phyloP scores from a whole-genome alignment of 352 stramenopile genomes.

The Lagenidium sp. region DNA sequence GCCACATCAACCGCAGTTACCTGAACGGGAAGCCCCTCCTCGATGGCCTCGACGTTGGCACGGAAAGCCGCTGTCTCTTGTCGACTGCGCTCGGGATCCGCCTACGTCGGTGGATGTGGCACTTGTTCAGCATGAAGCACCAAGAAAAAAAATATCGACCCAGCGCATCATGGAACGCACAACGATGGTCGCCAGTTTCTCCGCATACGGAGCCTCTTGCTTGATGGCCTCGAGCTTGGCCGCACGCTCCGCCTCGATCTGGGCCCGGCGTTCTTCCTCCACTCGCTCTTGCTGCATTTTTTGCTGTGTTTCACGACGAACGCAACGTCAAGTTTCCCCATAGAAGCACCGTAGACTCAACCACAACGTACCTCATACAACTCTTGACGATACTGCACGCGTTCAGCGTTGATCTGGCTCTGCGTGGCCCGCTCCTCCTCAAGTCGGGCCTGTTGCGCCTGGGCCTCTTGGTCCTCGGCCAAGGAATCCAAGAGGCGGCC shows the following conservation, averaged over 20 bases:
- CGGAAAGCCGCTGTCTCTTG: constrained; percentile 64
- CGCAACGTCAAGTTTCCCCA: not conserved
- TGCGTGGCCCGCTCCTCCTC: constrained; percentile 25
- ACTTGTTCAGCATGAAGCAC: too few species aligned
- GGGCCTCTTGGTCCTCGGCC: constrained; percentile 22
- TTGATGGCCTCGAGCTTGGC: constrained; percentile 53
- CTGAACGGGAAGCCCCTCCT: constrained; percentile 43
- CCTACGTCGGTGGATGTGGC: too few species aligned
- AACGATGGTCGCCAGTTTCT: constrained; percentile 43
- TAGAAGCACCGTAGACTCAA: not conserved
- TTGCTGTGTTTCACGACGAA: constrained; percentile 13
- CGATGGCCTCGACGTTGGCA: constrained; percentile 48
- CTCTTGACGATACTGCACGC: constrained; percentile 45
- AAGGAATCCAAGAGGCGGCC: constrained; percentile 31
- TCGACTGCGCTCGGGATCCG: constrained; percentile 49
- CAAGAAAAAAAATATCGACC: too few species aligned
- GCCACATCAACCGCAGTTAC: constrained; percentile 11
- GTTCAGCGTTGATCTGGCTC: constrained; percentile 45
- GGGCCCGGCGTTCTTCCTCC: constrained; percentile 16
- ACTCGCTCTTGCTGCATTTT: constrained; percentile 39
- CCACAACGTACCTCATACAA: constrained; percentile 35
- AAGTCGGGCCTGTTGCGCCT: constrained; percentile 22
- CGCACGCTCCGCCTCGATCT: constrained; percentile 23
- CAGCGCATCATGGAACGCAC: constrained; percentile 17
- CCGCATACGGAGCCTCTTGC: constrained; percentile 56